Conservation (phyloP, 371 early-diverging fungal genomes). For the Mucor saturninus region DNA sequence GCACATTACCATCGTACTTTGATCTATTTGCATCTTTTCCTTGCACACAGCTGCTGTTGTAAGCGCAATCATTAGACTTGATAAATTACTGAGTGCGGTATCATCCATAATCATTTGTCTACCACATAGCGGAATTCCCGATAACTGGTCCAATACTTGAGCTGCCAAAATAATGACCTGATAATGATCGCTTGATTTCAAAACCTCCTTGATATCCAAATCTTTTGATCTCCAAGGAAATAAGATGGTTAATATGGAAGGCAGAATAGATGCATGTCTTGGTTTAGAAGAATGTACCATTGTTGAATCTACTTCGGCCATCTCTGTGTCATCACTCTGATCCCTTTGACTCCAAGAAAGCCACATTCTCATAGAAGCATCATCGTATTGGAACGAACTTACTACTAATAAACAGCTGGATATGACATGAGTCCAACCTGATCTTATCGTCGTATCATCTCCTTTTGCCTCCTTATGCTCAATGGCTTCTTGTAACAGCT, state of each 20-base stretch:
- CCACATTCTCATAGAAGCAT: conserved; percentile 31
- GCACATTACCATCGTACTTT: background rate
- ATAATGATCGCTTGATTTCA: conserved; percentile 6
- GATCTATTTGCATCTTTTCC: background rate
- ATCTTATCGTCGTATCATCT: background rate
- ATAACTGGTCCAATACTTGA: conserved; percentile 21
- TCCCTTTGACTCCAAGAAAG: conserved; percentile 16
- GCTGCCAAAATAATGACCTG: conserved; percentile 17
- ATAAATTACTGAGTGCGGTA: conserved; percentile 2
- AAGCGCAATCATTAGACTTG: conserved; percentile 1
- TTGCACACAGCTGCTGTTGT: background rate
- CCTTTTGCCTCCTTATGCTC: background rate
- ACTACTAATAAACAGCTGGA: conserved; percentile 32
- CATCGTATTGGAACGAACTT: conserved; percentile 34
- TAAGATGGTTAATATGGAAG: conserved; percentile 13
- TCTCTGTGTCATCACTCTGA: background rate
- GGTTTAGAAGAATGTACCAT: background rate
- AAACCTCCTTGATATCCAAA: background rate
- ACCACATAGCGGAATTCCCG: conserved; percentile 6
- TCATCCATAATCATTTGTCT: conserved; percentile 12
- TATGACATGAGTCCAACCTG: conserved; percentile 32
- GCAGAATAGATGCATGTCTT: conserved; percentile 6
- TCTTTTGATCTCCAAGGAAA: conserved; percentile 11
- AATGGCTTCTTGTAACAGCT: conserved; percentile 25
- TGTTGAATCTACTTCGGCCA: background rate